These are phyloP conservation scores for Corchorus capsularis DNA, from an alignment of 345 rosid genomes.

Conservation along the genomic window DNA sequence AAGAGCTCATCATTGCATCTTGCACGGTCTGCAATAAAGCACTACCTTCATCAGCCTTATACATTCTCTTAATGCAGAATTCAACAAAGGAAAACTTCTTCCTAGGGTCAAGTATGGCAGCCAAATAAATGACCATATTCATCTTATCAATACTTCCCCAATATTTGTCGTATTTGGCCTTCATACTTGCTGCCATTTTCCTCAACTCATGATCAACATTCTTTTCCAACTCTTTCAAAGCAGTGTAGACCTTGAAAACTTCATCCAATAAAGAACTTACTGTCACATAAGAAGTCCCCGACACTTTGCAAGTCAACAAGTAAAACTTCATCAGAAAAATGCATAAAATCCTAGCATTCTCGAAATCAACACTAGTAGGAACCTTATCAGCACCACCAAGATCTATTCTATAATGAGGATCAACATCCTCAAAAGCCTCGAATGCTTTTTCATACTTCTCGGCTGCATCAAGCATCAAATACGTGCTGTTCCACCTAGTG, in stretches of 20 bases:
- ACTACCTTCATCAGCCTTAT: no score
- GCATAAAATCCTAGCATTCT: not conserved
- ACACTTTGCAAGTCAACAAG: not conserved
- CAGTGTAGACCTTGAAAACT: constrained; percentile 10
- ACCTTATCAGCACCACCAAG: no score
- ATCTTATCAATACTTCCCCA: constrained; percentile 4
- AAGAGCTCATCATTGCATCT: no score
- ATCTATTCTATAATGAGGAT: no score
- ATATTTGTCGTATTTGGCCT: constrained; percentile 21
- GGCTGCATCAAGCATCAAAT: no score
- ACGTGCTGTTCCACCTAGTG: no score
- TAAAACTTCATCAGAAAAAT: not conserved
- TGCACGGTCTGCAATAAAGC: no score
- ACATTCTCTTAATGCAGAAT: no score
- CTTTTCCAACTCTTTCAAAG: not conserved
- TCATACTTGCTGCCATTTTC: constrained; percentile 10
- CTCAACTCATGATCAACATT: not conserved
- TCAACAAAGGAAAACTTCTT: no score
- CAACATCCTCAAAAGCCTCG: no score
- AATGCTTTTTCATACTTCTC: no score
- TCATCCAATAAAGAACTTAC: not conserved
- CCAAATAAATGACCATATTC: constrained; percentile 15
- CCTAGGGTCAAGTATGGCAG: constrained; percentile 10
- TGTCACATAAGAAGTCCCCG: not conserved
- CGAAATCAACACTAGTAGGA: not conserved